phyloP scores from a whole-genome alignment of 2,329 filamentous ascomycete genomes.

The Herpotrichia juniperi region DNA sequence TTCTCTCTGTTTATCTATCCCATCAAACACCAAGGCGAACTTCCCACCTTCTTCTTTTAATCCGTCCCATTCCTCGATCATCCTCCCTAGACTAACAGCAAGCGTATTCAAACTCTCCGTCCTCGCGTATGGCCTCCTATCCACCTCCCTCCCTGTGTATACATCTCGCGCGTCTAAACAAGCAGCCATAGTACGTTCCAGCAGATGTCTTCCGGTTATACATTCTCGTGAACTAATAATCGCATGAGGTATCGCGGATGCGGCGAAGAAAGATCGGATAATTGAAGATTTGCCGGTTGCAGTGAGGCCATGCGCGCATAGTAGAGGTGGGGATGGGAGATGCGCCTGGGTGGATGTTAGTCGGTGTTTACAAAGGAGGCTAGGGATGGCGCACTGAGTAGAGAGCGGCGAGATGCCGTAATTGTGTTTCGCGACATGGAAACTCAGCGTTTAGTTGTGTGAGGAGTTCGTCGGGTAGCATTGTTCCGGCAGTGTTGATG shows the following conservation, averaged over 20 bases:
- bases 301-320: constrained; percentile 83
- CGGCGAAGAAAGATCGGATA: constrained; percentile 65
- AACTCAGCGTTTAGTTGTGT: constrained; percentile 44
- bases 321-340: constrained; percentile 72
- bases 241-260: constrained; percentile 60
- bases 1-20: constrained; percentile 83
- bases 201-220: constrained; percentile 77
- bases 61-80: constrained; percentile 58
- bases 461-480: constrained; percentile 47
- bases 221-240: constrained; percentile 75
- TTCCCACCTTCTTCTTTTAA: constrained; percentile 46
- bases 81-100: constrained; percentile 70
- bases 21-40: constrained; percentile 87
- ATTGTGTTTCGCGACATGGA: constrained; percentile 54
- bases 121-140: constrained; percentile 59
- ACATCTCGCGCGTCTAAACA: constrained; percentile 47
- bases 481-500: constrained; percentile 22
- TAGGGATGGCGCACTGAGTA: constrained; percentile 44
- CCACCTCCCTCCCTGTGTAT: constrained; percentile 47
- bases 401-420: constrained; percentile 53
- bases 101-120: constrained; percentile 85
- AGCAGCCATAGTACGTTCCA: constrained; percentile 71
- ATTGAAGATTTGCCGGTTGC: constrained; percentile 86
- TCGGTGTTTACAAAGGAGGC: neutral
- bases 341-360: constrained; percentile 56